A percentile compares a stretch with the other conserved stretches of the same genome.
These are phyloP conservation scores for Glycyrrhiza uralensis DNA, from an alignment of 306 rosid species.

Conservation along the genomic window DNA sequence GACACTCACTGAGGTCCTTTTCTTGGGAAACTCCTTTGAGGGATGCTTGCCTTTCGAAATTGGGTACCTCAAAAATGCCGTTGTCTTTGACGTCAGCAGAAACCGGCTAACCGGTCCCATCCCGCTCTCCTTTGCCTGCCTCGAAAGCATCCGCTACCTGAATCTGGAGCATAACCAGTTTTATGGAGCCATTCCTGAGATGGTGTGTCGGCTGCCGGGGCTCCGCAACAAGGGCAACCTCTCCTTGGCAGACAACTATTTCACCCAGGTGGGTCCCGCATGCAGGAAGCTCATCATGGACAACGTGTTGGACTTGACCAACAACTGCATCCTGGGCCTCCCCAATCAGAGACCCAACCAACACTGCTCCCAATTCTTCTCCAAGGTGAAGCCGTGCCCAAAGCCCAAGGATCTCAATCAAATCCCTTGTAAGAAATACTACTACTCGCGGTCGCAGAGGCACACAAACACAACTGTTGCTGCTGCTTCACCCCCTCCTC, in stretches of 20 bases:
- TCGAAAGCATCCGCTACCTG: conserved; percentile 31
- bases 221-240: background rate
- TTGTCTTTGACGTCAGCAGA: conserved; percentile 47
- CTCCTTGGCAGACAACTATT: conserved; percentile 37
- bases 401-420: background rate
- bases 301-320: conserved; percentile 23
- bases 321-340: conserved; percentile 51
- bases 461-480: too few species aligned
- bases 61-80: conserved; percentile 40
- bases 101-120: conserved; percentile 56
- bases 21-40: conserved; percentile 39
- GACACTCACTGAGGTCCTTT: conserved; percentile 53
- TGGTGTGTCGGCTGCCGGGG: conserved; percentile 42
- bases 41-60: conserved; percentile 66
- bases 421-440: conserved; percentile 38
- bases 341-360: conserved; percentile 33
- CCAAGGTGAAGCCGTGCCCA: conserved; percentile 21
- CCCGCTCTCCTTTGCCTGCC: conserved; percentile 57
- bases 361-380: conserved; percentile 31
- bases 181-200: conserved; percentile 53
- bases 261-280: conserved; percentile 53
- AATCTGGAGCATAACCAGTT: conserved; percentile 41
- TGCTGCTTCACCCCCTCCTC: conserved; percentile 12
- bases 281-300: conserved; percentile 35
- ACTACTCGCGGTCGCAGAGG: too few species aligned